Base-by-base conservation (phyloP, 2,329 filamentous ascomycete species). In the Colletotrichum sp. region DNA sequence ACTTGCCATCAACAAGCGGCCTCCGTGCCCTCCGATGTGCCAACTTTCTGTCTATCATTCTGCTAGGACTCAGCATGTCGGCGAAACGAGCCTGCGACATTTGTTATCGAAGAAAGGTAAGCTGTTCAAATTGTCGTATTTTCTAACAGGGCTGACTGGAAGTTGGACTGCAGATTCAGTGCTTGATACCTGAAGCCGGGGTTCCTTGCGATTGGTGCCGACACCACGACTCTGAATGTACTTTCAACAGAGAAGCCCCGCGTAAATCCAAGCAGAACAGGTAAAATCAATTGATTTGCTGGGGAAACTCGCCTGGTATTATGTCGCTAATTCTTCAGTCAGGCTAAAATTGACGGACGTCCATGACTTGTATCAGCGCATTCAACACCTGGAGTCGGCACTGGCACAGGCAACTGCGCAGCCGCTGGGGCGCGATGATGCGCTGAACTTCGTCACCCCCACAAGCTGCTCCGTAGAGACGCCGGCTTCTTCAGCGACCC, bases 181-280 rank as follows among this genome's bases (percentile, higher is more conserved):
- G 71, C 59, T 55, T 26, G 4, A 59, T 74, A 55, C 57, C 71
- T 18, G 44, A 30, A 12, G 39, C 44, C 8, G 71, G 71, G 5
- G 39, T 44, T 16, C 30, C 71, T 2, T 74, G 71, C 67, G 67
- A 74, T 55, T 74, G 71, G 71, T 74, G 71, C 24, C 57, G 67
- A 6, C 71, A 74, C 24, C 71, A 74, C 21, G 59, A 59, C n/a
- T 57, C 44, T 24, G 59, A 55, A 7, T 74, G 71, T 9, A 64
- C 67, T 1, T 74, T 74, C 32, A 39, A 30, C 6, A 39, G 71
- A 3, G 57, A 74, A 28, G 36, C 39, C 8, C 57, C 66, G 5
- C 28, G 67, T 2, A 55, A 26, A 24, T 18, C n/a, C 15, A 70
- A 28, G 3, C 32, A 34, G n/a, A 62, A 44, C 24, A 18, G 3